Evolutionary conservation across 495 filamentous ascomycete species (phyloP), one percentile per base, ranked within the genome.

Genomic region (Patellaria atrata): DNA sequence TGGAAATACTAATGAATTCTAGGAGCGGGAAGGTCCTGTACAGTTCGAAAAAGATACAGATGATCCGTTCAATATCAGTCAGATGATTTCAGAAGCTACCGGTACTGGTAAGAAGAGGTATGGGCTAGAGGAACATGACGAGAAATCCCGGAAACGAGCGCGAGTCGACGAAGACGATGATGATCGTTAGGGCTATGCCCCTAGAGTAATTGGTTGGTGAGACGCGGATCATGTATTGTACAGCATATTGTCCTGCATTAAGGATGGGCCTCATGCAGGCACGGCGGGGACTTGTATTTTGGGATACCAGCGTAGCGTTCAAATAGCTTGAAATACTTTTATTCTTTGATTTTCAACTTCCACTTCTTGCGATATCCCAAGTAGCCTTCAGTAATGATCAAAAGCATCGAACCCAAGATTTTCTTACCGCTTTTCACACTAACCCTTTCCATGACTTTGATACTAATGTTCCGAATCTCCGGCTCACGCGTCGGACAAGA

Each of bases 1-100:
- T 33, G 12, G 3, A 7, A 59, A 58, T 27, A 29, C 54, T 38
- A 37, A 54, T 40, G 33, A 20, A 14, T 28, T 26, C 23, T 38
- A 82, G 76, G 75, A 63, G 28, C 68, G 82, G 40, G 79, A 84
- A 27, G 89, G 89, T 14, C 89, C 91, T 2, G 89, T 99, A n/a
- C 82, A 92, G 52, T 99, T 99, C 53, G 89, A 96, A 61, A 92
- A 89, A 60, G 89, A 94, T 43, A 62, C 58, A 3, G 68, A 67
- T 12, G 86, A 94, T 61, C 82, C 84, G 5, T 96, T 96, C 47
- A 79, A 85, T 20, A 84, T 96, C 39, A 83, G 93, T 47, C 80
- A 77, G 48, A 91, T 97, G 65, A 77, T 99, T 51, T 69, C 65
- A 16, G 82, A 92, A 55, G 82, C 81, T 53, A 76, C 57, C 43